Evolutionary conservation across 352 stramenopile genomes (phyloP), one percentile per base, ranked within the genome.

Genomic region (Phytophthora pinifolia): DNA sequence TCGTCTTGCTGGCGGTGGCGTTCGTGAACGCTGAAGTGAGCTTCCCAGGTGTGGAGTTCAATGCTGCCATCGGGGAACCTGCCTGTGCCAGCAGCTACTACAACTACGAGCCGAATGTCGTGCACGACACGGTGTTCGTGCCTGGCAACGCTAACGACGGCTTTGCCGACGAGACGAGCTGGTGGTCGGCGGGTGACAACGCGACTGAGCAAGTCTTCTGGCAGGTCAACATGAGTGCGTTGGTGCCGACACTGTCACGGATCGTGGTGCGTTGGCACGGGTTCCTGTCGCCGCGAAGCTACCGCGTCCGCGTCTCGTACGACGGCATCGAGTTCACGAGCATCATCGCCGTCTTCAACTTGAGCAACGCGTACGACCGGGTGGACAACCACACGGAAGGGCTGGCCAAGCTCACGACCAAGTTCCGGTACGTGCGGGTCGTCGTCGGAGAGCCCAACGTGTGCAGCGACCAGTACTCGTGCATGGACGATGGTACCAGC

Each of bases 211-310:
- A 59, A 9, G 64, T 86, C 2, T 92, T 83, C 57, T 92, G 80
- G 74, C 83, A 92, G 63, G 61, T 90, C 14, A 90, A 92, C 53
- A 67, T 93, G 56, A 86, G 77, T 14, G 42, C 60, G 1, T 45
- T 75, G 31, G 67, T 66, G 39, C 65, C 79, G 4, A 59, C 58
- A 1, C 55, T 89, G n/a, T 65, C 65, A 32, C 72, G 81, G 10
- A 71, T 91, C 41, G 64, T 93, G 22, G 71, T 93, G 37, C 80
- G 76, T 0, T 93, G 80, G 83, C 79, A 93, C 62, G 81, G 81
- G 17, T 92, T 80, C 67, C 46, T 89, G 48, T 73, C 77, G 14
- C 76, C 80, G 0, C 29, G 63, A n/a, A 67, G 44, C 51, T 91
- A 88, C 49, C 65, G 62, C 31, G 49, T 93, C 22, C 75, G 76